phyloP scores from a whole-genome alignment of 75 land plant genomes.

The Pseudotsuga menziesii region DNA sequence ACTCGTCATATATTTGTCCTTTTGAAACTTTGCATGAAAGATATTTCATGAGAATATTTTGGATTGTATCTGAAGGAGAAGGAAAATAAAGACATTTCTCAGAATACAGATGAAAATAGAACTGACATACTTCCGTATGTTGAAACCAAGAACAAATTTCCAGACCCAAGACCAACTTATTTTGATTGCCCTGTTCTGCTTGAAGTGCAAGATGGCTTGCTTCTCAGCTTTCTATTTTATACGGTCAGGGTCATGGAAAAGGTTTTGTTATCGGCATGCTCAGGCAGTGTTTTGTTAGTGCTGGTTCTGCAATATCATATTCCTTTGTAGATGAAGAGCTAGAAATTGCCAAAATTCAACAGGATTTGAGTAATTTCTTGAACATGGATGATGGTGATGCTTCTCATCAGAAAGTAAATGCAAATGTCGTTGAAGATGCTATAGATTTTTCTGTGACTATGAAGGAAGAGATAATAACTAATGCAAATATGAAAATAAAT shows the following conservation, averaged over 20 bases:
- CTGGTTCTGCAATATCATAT: background rate
- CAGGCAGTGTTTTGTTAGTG: no score
- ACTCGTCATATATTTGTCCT: conserved; percentile 58
- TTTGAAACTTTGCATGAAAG: conserved; percentile 58
- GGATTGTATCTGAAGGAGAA: background rate
- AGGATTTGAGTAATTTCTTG: background rate
- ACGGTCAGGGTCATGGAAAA: no score
- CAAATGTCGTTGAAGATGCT: background rate
- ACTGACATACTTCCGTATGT: no score
- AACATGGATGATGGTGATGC: background rate
- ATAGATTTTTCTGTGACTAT: no score
- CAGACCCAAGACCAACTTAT: no score
- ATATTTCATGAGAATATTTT: conserved; percentile 43
- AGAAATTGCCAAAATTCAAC: background rate
- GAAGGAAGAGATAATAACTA: background rate
- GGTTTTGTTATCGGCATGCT: no score
- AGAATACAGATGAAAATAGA: no score
- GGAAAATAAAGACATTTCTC: background rate
- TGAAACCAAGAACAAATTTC: no score
- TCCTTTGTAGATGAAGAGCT: conserved; percentile 9
- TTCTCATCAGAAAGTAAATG: background rate
- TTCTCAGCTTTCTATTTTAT: no score
- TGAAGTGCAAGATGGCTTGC: no score
- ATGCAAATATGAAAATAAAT: background rate
- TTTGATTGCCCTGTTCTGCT: no score